Base-by-base conservation (phyloP, 202 grass and related monocot genomes). In the Eragrostis tef region DNA sequence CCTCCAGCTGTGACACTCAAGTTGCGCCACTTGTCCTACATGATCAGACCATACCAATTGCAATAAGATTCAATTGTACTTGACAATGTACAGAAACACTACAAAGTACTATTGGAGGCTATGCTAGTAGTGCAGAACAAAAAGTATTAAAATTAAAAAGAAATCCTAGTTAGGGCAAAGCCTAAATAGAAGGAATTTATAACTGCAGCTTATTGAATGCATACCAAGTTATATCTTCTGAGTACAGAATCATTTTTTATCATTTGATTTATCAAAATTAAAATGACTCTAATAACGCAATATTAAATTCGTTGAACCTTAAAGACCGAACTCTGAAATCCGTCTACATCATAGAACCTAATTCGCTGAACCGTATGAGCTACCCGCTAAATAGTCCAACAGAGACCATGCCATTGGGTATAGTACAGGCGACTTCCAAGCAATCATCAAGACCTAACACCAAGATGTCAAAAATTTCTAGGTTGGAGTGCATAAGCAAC, bases 1-100 rank as follows among this genome's bases (percentile, higher is more conserved):
- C 94, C 90, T 81, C 88, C 88, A 3, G 89, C 90, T 50, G 88
- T 94, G 43, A 98, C 86, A 12, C 86, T 91, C 88, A 98, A 84
- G 76, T 98, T 98, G 64, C 94, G 88, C 94, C 94, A 98, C 73
- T 98, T 98, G 80, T 98, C 94, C 94, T 98, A 77, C 79, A 86
- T 26, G 68, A 64, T n/a, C 68, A 61, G 36, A 68, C 44, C 41
- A 85, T 54, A 81, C 15, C 44, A 46, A 62, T 62, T 14, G 39
- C 29, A 76, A 62, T 69, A 68, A 74, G 61, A 79, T 70, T 64
- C 14, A 47, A 60, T 48, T 12, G 17, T 56, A 73, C 57, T 78
- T 24, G 10, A 36, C 11, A 6, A 74, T 64, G 67, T 2, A 29
- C 1, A 10, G 24, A 64, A 31, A 68, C 16, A 85, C 68, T 52